Evolutionary conservation across 148 eudicot genomes (phyloP).

Genomic region (Rhododendron simsii): DNA sequence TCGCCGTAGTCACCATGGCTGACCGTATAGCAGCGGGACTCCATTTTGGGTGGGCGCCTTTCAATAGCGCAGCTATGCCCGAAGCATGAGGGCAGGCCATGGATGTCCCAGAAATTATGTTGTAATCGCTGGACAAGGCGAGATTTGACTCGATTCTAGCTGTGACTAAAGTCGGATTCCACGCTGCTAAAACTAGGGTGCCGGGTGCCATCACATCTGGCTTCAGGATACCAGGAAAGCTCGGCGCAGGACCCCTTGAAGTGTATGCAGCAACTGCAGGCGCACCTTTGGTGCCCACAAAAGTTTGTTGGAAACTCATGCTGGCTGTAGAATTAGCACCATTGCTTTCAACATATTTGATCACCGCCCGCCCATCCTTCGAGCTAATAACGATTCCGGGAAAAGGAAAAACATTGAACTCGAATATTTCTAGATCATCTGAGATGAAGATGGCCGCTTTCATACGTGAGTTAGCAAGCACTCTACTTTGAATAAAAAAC

Average conservation of each 20-base stretch:
- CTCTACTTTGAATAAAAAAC: neutral
- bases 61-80: constrained; percentile 14
- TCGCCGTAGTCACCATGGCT: constrained; percentile 23
- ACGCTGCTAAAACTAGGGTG: neutral
- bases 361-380: neutral
- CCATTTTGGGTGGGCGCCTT: constrained; percentile 14
- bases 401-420: neutral
- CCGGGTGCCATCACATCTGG: constrained; percentile 32
- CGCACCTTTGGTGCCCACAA: constrained; percentile 22
- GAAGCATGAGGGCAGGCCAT: constrained; percentile 15
- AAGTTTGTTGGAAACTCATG: constrained; percentile 8
- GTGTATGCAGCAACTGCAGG: constrained; percentile 13
- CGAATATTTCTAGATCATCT: constrained; percentile 4
- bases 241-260: constrained; percentile 24
- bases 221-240: constrained; percentile 19
- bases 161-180: neutral
- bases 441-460: constrained; percentile 18
- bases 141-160: neutral
- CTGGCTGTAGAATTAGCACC: neutral
- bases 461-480: neutral
- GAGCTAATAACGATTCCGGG: constrained; percentile 21
- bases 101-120: neutral
- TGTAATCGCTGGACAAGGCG: neutral
- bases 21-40: constrained; percentile 6
- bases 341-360: neutral